A percentile compares a stretch with the other conserved stretches of the same genome.
These are phyloP conservation scores for Apophysomyces variabilis DNA, from an alignment of 371 early-diverging fungal species.

Conservation along the genomic window DNA sequence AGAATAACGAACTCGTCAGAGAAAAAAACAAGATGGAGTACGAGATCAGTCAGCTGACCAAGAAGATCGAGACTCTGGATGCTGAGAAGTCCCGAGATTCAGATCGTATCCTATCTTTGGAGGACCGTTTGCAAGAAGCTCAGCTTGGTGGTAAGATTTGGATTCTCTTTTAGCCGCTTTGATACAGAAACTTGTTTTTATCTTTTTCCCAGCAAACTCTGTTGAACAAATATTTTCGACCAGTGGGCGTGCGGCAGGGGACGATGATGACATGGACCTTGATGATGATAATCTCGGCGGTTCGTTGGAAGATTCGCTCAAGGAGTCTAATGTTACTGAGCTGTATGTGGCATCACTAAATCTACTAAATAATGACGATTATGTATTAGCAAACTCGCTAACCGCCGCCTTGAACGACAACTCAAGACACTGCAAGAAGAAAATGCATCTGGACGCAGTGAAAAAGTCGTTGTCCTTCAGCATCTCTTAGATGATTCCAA, in stretches of 20 bases:
- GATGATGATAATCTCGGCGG: conserved; percentile 44
- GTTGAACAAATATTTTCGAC: background rate
- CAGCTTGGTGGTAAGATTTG: conserved; percentile 67
- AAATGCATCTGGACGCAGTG: conserved; percentile 51
- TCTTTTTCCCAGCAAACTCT: conserved; percentile 1
- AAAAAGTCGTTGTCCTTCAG: conserved; percentile 66
- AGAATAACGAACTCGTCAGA: conserved; percentile 66
- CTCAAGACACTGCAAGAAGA: conserved; percentile 65
- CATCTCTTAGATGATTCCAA: conserved; percentile 76
- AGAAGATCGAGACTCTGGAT: conserved; percentile 69
- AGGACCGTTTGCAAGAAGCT: conserved; percentile 82
- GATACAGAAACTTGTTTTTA: background rate
- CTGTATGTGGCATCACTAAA: conserved; percentile 33
- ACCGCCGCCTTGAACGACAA: conserved; percentile 80
- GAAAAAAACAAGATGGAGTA: conserved; percentile 79
- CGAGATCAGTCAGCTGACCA: conserved; percentile 65
- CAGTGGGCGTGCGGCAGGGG: background rate
- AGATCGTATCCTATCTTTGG: conserved; percentile 78
- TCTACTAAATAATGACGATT: conserved; percentile 5
- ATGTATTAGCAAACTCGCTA: conserved; percentile 55
- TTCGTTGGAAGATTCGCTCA: conserved; percentile 52
- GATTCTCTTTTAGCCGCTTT: background rate
- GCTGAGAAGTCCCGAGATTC: conserved; percentile 66
- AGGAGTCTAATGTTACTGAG: conserved; percentile 58
- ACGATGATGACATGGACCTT: conserved; percentile 42